Base-by-base conservation (phyloP, 495 filamentous ascomycete genomes). In the Pyrenula massariospora region DNA sequence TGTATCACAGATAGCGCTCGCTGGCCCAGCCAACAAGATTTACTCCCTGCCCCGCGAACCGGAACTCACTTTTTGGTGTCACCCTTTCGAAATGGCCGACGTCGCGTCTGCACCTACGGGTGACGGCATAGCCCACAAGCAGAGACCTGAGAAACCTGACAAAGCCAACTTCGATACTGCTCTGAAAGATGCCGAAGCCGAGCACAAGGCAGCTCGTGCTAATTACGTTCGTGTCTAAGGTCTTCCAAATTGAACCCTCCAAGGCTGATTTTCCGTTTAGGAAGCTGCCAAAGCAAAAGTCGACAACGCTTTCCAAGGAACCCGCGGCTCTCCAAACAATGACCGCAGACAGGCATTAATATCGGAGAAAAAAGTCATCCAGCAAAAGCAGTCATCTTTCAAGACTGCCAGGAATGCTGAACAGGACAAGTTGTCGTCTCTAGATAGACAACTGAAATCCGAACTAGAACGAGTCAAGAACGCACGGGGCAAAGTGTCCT, bases 381-480 rank as follows among this genome's bases (percentile, higher is more conserved):
- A 84, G 22, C 77, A 83, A 63, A 83, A 91, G 74, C 92, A 96
- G 70, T 84, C 82, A 54, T 83, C 77, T 22, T 88, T 88, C 74
- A 98, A 97, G 77, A 77, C 82, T 25, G 80, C 82, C 48, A 84
- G 91, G 24, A 78, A 76, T 59, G 78, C 77, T 66, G 84, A 86
- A 65, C 79, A 87, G 56, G 91, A 96, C 57, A 85, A 91, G 73
- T 86, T 97, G 71, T 91, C 88, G 76, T 78, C 78, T 25, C 76
- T 94, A 48, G 92, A 96, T 59, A 82, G 85, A 60, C 84, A 87
- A 57, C 72, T 97, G 55, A 91, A 90, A 70, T 79, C 82, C 55
- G 84, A 84, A 62, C 84, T 92, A 60, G 77, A 80, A 60, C 90
- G 95, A 71, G 85, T 91, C 66, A 96, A 97, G 77, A 77, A 75